Percentiles rank a stretch among this genome's conserved stretches.
Conservation (phyloP, 192 early-diverging fungal genomes). For the Backusella luteola region DNA sequence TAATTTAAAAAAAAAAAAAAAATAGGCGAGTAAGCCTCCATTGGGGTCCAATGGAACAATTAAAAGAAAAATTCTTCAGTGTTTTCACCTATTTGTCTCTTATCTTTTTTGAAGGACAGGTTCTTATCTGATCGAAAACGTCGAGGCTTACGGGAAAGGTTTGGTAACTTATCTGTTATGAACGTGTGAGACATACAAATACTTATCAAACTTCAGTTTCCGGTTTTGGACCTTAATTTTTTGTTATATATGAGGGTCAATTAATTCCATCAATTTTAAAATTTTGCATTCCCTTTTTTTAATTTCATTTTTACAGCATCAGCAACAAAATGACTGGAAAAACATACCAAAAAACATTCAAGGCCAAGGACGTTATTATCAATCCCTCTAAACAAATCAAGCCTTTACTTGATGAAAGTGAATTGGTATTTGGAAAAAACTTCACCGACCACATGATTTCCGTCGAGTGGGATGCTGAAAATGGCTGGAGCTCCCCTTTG, state of each 20-base stretch:
- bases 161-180: background rate
- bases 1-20: background rate
- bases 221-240: background rate
- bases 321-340: background rate
- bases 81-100: background rate
- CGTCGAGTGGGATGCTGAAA: conserved; percentile 73
- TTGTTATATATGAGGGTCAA: background rate
- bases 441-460: conserved; percentile 96
- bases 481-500: conserved; percentile 77
- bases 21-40: background rate
- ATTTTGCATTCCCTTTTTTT: background rate
- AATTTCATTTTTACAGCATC: no score
- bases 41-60: background rate
- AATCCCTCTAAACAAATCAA: conserved; percentile 32
- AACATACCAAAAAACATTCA: background rate
- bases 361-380: conserved; percentile 2
- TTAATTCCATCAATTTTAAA: background rate
- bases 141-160: background rate
- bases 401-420: conserved; percentile 52
- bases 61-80: background rate
- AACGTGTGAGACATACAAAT: background rate
- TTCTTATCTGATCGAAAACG: background rate
- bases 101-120: background rate
- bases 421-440: conserved; percentile 83
- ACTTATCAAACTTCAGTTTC: background rate